These are phyloP conservation scores for Apophysomyces sp. DNA, from an alignment of 371 early-diverging fungal species.

Conservation along the genomic window DNA sequence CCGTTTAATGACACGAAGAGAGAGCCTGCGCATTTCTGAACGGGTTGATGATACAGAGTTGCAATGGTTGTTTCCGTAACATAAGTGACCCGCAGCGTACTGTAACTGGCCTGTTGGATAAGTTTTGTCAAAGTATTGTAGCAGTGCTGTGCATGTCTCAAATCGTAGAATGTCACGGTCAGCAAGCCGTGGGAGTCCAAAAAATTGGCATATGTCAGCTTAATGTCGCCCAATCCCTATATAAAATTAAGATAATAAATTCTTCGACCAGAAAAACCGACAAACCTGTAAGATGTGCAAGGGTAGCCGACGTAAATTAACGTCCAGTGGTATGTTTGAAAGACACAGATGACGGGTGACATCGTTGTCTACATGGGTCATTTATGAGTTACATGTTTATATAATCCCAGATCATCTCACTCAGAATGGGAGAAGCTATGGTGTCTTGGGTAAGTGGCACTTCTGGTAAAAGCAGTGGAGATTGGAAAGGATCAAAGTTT, in stretches of 20 bases:
- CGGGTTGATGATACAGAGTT: background rate
- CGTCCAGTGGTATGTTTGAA: background rate
- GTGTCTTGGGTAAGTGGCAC: background rate
- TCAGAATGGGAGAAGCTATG: background rate
- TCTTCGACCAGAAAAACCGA: background rate
- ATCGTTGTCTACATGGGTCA: background rate
- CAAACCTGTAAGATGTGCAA: background rate
- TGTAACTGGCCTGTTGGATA: background rate
- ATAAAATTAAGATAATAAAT: background rate
- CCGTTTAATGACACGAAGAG: conserved; percentile 3
- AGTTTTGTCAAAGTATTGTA: background rate
- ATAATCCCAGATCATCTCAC: background rate
- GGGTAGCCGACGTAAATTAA: background rate
- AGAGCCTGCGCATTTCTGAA: background rate
- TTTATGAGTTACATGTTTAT: no score
- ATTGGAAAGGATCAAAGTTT: background rate
- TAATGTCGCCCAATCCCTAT: conserved; percentile 9
- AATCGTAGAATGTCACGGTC: conserved; percentile 6
- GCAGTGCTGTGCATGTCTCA: background rate
- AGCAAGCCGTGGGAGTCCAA: background rate
- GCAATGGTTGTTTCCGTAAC: background rate
- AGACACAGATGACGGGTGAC: background rate
- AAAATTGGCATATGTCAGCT: conserved; percentile 2
- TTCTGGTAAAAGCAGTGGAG: background rate
- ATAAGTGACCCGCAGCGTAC: background rate